Conservation (phyloP, 2,329 filamentous ascomycete species). For the Aspergillus ochraceoroseus region DNA sequence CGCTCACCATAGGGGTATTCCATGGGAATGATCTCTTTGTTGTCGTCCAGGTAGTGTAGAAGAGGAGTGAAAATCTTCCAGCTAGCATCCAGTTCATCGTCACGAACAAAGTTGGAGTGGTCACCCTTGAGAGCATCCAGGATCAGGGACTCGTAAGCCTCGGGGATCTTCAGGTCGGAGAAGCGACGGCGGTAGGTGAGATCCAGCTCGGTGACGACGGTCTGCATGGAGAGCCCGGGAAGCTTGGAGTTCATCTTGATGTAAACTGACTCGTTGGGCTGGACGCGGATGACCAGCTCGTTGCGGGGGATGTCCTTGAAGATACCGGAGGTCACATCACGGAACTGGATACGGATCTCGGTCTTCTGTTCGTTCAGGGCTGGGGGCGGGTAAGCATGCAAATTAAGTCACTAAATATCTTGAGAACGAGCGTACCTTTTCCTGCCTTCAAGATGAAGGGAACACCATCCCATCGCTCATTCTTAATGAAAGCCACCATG, state of each 20-base stretch:
- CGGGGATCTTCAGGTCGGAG: constrained; percentile 98
- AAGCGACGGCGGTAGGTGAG: constrained; percentile 96
- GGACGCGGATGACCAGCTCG: constrained; percentile 97
- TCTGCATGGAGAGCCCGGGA: constrained; percentile 98
- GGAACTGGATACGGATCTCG: constrained; percentile 98
- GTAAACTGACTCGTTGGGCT: constrained; percentile 99
- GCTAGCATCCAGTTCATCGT: constrained; percentile 92
- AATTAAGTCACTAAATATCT: background rate
- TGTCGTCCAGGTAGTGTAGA: constrained; percentile 95
- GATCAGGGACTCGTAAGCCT: constrained; percentile 97
- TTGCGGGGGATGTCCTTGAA: constrained; percentile 99
- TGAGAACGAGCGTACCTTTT: constrained; percentile 53
- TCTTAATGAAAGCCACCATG: constrained; percentile 97
- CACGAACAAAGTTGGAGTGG: constrained; percentile 98
- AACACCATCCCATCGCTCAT: constrained; percentile 98
- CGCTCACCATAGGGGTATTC: constrained; percentile 94
- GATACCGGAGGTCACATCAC: constrained; percentile 97
- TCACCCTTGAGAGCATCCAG: constrained; percentile 97
- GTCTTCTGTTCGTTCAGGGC: constrained; percentile 99
- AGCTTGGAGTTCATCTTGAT: constrained; percentile 99
- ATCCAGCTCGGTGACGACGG: constrained; percentile 95
- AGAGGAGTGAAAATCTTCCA: constrained; percentile 99
- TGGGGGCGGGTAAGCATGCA: constrained; percentile 27
- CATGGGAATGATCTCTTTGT: constrained; percentile 99
- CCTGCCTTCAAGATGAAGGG: constrained; percentile 99